Base-by-base conservation (phyloP, 495 filamentous ascomycete species). In the Penicillium angulare region DNA sequence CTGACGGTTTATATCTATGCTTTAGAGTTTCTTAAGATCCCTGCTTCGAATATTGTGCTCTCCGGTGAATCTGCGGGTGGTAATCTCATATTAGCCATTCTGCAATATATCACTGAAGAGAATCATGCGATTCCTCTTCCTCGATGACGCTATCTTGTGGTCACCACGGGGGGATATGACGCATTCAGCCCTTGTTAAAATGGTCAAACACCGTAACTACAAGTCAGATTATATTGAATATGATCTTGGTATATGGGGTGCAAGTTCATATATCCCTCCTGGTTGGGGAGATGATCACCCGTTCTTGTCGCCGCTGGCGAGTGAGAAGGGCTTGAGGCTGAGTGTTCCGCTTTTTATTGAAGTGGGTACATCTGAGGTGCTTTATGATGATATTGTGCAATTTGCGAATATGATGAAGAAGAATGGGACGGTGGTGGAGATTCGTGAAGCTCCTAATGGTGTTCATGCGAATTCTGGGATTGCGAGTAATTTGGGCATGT, bases 51-150 rank as follows among this genome's bases (percentile, higher is more conserved):
- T 1, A 73, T 79, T 38, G 51, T 76, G 1, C 15, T 77, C 9
- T 69, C 67, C 33, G 74, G 75, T 12, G 76, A 79, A 50, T 72
- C 66, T 41, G 73, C 72, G 5, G 75, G 75, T 24, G 73, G 42
- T 0, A 68, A 74, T 43, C 54, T 79, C 12, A 68, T 55, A 0
- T 46, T 77, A 3, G 60, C 59, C 0, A 56, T 79, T 15, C 53
- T 78, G 8, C 67, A 74, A 35, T 59, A 63, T 36, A 54, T 59
- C 16, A 24, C 9, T 6, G 34, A 47, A 10, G 35, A 38, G 35
- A 38, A 38, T 8, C 35, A 17, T 5, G 6, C 3, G 9, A 38
- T 38, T 7, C 35, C 35, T 38, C 16, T 38, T 3, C 35, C 35
- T 38, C 35, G 35, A 18, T 38, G 35, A n/a, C 6, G 35, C 35